Percentiles rank a stretch among this genome's conserved stretches.
Conservation (phyloP, 345 rosid species). For the Euphorbia peplus region DNA sequence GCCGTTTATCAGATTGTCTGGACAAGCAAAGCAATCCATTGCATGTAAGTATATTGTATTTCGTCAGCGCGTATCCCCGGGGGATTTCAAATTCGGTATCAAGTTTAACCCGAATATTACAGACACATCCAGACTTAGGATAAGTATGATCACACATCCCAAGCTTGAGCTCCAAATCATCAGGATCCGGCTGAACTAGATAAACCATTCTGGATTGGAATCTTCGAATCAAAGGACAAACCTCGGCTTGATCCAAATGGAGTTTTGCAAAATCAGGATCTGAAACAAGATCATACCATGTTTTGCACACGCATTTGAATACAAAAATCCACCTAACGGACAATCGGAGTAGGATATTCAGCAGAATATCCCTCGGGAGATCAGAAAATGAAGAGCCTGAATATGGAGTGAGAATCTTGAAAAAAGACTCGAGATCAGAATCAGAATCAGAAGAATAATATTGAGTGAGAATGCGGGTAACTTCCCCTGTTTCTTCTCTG, state of each 20-base stretch:
- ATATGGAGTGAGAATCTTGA: no score
- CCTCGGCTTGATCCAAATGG: not conserved
- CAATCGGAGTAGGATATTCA: not conserved
- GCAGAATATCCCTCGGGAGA: not conserved
- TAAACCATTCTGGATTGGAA: not conserved
- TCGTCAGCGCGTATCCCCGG: no score
- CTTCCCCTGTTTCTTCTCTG: no score
- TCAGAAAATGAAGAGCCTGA: not conserved
- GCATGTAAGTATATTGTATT: not conserved
- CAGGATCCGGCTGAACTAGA: not conserved
- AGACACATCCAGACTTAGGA: no score
- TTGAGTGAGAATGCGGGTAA: no score
- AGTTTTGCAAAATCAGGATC: not conserved
- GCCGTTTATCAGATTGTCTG: not conserved
- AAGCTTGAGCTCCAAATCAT: no score
- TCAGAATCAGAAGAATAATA: no score
- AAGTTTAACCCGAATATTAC: no score
- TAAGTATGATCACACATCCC: not conserved
- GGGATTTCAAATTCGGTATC: not conserved
- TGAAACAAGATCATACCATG: not conserved
- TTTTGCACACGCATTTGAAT: not conserved
- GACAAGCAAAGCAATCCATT: not conserved
- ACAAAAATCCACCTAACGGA: not conserved
- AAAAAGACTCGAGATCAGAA: no score
- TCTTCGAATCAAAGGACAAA: not conserved